These are phyloP conservation scores for Fraxinus velutina DNA, from an alignment of 305 asterid genomes.

Conservation along the genomic window DNA sequence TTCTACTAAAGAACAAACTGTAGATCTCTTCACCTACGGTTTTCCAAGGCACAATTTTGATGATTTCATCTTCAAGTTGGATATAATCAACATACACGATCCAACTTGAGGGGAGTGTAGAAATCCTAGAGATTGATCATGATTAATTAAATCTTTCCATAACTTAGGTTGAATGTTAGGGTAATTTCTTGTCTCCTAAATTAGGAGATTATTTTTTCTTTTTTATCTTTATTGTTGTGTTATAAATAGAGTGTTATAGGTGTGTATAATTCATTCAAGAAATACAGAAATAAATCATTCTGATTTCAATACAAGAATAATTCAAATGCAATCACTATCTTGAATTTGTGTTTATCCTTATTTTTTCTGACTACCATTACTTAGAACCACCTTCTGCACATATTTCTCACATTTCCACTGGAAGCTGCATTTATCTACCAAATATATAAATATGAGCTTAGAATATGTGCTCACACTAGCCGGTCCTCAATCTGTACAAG, in stretches of 20 bases:
- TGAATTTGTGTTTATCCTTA: neutral
- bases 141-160: too few species aligned
- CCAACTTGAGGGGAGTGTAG: too few species aligned
- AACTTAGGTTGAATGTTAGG: too few species aligned
- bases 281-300: neutral
- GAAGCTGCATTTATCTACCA: neutral
- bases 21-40: too few species aligned
- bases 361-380: neutral
- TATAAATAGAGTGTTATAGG: neutral
- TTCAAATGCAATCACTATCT: neutral
- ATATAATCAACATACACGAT: too few species aligned
- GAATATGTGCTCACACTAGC: neutral
- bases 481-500: neutral
- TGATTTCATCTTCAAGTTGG: too few species aligned
- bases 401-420: constrained; percentile 12
- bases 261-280: neutral
- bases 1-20: too few species aligned
- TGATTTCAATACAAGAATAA: neutral
- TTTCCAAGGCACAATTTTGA: too few species aligned
- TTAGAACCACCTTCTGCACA: neutral
- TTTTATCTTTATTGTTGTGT: too few species aligned
- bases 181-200: too few species aligned
- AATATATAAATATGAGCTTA: constrained; percentile 3
- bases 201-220: too few species aligned
- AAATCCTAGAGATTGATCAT: too few species aligned